Percentiles rank a stretch among this genome's conserved stretches.
These are phyloP conservation scores for Fusarium praegraminearum DNA, from an alignment of 2,329 filamentous ascomycete species.

Conservation along the genomic window DNA sequence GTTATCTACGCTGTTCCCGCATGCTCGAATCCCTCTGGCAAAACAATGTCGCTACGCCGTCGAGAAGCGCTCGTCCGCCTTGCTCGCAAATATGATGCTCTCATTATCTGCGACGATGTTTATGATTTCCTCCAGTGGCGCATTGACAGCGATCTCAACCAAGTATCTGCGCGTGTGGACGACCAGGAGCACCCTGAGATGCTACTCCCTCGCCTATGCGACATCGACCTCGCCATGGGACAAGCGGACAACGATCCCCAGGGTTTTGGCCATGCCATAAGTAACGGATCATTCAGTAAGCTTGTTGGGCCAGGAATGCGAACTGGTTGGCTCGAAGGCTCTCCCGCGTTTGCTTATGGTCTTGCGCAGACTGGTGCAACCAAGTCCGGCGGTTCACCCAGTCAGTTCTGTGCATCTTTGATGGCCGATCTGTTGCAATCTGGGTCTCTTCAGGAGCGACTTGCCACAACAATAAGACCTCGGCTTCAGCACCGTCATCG, in stretches of 20 bases:
- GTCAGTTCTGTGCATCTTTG: slow-evolving; percentile 65
- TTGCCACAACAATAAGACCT: slow-evolving; percentile 58
- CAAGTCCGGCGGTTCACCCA: slow-evolving; percentile 68
- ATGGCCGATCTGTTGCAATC: slow-evolving; percentile 61
- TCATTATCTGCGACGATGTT: slow-evolving; percentile 91
- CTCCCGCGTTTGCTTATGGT: slow-evolving; percentile 64
- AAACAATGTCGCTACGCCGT: slow-evolving; percentile 78
- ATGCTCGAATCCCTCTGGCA: slow-evolving; percentile 88
- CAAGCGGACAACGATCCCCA: slow-evolving; percentile 59
- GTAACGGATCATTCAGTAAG: slow-evolving; percentile 93
- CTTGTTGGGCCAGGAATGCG: slow-evolving; percentile 83
- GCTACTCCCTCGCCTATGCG: slow-evolving; percentile 80
- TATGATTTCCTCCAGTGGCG: slow-evolving; percentile 94
- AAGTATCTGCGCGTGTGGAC: slow-evolving; percentile 36
- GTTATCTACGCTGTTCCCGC: slow-evolving; percentile 90
- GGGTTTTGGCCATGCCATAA: slow-evolving; percentile 81
- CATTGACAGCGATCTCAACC: slow-evolving; percentile 26
- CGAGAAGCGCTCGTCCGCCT: slow-evolving; percentile 78
- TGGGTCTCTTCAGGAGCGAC: slow-evolving; percentile 59
- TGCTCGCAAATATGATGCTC: slow-evolving; percentile 81
- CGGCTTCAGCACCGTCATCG: slow-evolving; percentile 60
- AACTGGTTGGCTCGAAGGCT: slow-evolving; percentile 89
- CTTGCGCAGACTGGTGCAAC: slow-evolving; percentile 66
- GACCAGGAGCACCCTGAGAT: slow-evolving; percentile 56
- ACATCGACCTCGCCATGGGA: slow-evolving; percentile 78